Percentiles rank a stretch among this genome's conserved stretches.
Conservation (phyloP, 1,139 yeast genomes). For the Barnettozyma hawaiiensis region DNA sequence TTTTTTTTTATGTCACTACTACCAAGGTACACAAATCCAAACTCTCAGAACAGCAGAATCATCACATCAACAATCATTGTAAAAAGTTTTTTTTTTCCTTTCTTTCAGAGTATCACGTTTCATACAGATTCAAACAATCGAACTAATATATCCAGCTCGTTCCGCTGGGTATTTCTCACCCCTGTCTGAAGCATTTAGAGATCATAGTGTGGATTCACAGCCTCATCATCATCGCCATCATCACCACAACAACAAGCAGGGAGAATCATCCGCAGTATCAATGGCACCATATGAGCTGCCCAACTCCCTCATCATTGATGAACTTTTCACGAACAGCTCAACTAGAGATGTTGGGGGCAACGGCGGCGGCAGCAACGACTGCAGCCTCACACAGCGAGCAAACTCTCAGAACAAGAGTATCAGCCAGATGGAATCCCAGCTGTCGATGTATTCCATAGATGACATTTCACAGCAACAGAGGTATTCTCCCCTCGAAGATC, state of each 20-base stretch:
- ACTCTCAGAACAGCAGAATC: no score
- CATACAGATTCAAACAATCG: background rate
- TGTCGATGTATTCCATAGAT: constrained; percentile 5
- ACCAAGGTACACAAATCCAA: constrained; percentile 4
- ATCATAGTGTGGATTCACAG: background rate
- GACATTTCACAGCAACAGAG: background rate
- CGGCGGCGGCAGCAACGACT: no score
- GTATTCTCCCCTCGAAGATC: background rate
- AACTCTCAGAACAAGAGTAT: background rate
- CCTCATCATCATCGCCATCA: background rate
- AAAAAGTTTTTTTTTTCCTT: no score
- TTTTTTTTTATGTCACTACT: background rate
- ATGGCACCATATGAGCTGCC: background rate
- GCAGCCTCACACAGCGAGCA: no score
- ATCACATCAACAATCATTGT: no score
- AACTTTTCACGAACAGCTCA: background rate
- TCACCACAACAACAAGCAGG: no score
- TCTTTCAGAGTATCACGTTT: no score
- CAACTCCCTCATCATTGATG: background rate
- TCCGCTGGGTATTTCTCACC: no score
- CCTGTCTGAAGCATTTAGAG: no score
- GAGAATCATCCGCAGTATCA: background rate
- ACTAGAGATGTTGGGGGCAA: no score
- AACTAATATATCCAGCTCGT: no score
- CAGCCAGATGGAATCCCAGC: constrained; percentile 4